Evolutionary conservation across 345 rosid genomes (phyloP), one percentile per base, ranked within the genome.

Genomic region (Eucalyptus sideroxylon): DNA sequence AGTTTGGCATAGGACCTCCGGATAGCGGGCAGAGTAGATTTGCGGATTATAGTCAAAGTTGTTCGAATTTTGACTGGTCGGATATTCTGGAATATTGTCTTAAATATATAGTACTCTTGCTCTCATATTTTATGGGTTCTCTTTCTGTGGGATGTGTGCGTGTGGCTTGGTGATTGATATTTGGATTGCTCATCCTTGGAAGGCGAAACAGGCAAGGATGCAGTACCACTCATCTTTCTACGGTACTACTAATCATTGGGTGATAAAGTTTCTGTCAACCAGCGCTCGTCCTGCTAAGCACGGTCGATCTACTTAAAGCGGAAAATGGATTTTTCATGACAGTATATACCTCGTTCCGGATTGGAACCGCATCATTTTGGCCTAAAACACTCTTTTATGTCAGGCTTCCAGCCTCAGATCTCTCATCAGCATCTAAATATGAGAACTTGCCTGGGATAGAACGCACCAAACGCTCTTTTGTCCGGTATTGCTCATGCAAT

Each of bases 41-140:
- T 86, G 60, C 92, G 27, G 90, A 77, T 83, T 89, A 65, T 51
- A 59, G 87, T 31, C 83, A 19, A 19, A 19, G 88, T 65, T 87
- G 88, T 88, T 87, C 55, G 50, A 92, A 88, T 92, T 93, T 93
- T 91, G 93, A 91, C 91, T 88, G 85, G 47, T 2, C n/a, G 89
- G 50, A 47, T 83, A 62, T 40, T 77, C 23, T 81, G 44, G 47
- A 34, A 26, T 86, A 34, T 86, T 30, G 62, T 77, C 80, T 88
- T 85, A 24, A 50, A 50, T 50, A 56, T 87, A 5, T 42, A 13
- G 40, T 34, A 37, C 26, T 40, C 47, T 40, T 77, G 85, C 85
- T 77, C 85, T 77, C 85, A 40, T 40, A 77, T 77, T 77, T 77
- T 12, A 23, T 11, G 85, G 24, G 47, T 77, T 40, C 85, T 77